Evolutionary conservation across 345 rosid genomes (phyloP).

Genomic region (Euphorbia peplus): DNA sequence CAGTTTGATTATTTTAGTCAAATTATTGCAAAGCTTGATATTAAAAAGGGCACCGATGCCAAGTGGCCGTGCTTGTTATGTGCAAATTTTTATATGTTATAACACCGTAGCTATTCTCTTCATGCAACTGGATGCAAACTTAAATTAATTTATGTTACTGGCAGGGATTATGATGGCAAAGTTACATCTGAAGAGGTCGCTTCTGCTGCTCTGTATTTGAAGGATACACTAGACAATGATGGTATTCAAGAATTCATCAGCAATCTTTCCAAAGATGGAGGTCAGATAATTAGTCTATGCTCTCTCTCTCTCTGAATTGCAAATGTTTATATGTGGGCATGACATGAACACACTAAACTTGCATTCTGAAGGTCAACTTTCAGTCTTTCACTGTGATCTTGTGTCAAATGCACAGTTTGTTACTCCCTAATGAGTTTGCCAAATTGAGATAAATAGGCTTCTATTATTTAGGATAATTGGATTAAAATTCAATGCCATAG

Average conservation of each 20-base stretch:
- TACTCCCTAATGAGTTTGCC: no score
- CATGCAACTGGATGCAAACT: not conserved
- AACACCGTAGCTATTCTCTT: not conserved
- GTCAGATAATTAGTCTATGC: slow-evolving; percentile 28
- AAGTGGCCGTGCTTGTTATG: not conserved
- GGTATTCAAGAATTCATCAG: slow-evolving; percentile 74
- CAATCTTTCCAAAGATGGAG: slow-evolving; percentile 75
- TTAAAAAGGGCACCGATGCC: not conserved
- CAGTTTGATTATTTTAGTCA: not conserved
- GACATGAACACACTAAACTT: not conserved
- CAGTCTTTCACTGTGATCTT: not conserved
- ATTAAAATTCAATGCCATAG: no score
- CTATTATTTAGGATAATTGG: no score
- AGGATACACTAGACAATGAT: slow-evolving; percentile 65
- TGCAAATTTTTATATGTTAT: not conserved
- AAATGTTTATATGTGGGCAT: not conserved
- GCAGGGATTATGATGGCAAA: slow-evolving; percentile 83
- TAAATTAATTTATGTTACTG: slow-evolving; percentile 4
- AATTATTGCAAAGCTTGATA: not conserved
- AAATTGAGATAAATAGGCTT: no score
- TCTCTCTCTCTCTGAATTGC: not conserved
- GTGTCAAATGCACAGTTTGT: not conserved
- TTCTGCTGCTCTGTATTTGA: slow-evolving; percentile 73
- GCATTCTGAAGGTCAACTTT: not conserved
- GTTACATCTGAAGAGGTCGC: slow-evolving; percentile 89